Base-by-base conservation (phyloP, 495 filamentous ascomycete species). In the Glarea lozoyensis region DNA sequence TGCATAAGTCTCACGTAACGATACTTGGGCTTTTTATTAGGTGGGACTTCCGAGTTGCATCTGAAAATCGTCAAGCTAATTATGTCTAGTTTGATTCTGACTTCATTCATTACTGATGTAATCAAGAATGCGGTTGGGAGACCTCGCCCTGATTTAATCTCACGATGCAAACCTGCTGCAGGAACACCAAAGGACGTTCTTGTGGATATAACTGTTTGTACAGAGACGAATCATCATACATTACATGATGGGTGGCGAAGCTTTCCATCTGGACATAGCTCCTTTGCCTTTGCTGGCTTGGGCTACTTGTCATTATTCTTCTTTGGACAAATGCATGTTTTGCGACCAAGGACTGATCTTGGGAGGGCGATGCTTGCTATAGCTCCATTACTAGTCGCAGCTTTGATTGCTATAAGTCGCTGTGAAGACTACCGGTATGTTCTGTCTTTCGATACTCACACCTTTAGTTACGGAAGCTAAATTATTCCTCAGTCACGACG, bases 241-340 rank as follows among this genome's bases (percentile, higher is more conserved):
- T 67, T 97, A 2, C 85, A 95, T 48, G 90, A 97, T 58, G 90
- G 90, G 6, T 97, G 87, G 82, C 77, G 89, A 30, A 88, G 82
- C 37, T 97, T 96, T 48, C 90, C 90, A 2, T 87, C 81, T 40
- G 90, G 90, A 2, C 90, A 97, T 57, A 83, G 77, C 41, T 84
- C 79, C 55, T 92, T 94, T 49, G 75, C 87, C 0, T 97, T 95
- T 52, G 75, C 72, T 44, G 90, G 90, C 0, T 63, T 97, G 15
- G 90, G 90, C 0, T 95, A 87, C 55, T 53, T 95, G 18, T 73
- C 79, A 2, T 63, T 94, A 54, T 95, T 88, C 58, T 58, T 90
- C 16, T 76, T 75, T 10, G 84, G 84, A 21, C 87, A 95, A 59
- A 70, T 86, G 64, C 78, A 82, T 50, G 75, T 88, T 17, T 84